Percentiles rank a stretch among this genome's conserved stretches.
phyloP scores from a whole-genome alignment of 1,139 yeast genomes.

The Pichia sp. region DNA sequence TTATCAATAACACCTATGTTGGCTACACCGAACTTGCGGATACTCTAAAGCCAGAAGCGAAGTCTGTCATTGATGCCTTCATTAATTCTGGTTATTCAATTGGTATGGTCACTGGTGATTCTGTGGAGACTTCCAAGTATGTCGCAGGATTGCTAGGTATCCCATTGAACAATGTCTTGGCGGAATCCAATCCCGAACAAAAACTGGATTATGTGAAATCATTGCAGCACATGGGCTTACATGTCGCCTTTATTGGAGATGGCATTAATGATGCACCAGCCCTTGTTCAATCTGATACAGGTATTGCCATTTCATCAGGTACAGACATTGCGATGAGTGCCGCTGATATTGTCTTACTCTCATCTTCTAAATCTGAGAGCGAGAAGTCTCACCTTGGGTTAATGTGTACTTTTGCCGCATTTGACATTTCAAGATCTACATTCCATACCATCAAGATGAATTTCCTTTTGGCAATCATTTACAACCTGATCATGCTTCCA shows the following conservation, averaged over 20 bases:
- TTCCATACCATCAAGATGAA: slow-evolving; percentile 72
- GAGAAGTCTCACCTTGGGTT: slow-evolving; percentile 26
- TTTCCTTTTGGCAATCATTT: slow-evolving; percentile 78
- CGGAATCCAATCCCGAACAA: slow-evolving; percentile 71
- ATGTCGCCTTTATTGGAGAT: slow-evolving; percentile 88
- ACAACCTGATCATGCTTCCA: slow-evolving; percentile 85
- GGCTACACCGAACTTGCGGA: slow-evolving; percentile 70
- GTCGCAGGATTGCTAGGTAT: slow-evolving; percentile 69
- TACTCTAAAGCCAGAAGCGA: slow-evolving; percentile 60
- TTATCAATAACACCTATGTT: slow-evolving; percentile 47
- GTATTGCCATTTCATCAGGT: slow-evolving; percentile 87
- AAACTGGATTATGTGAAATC: slow-evolving; percentile 62
- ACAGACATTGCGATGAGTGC: slow-evolving; percentile 96
- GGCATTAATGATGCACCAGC: slow-evolving; percentile 91
- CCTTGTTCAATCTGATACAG: slow-evolving; percentile 77
- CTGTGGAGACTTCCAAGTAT: slow-evolving; percentile 50
- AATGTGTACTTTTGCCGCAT: slow-evolving; percentile 61
- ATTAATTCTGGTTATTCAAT: slow-evolving; percentile 50
- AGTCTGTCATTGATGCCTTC: slow-evolving; percentile 51
- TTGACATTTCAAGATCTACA: slow-evolving; percentile 65
- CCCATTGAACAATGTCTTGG: slow-evolving; percentile 54
- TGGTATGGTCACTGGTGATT: slow-evolving; percentile 94
- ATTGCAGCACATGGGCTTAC: slow-evolving; percentile 36
- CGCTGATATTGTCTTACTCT: slow-evolving; percentile 80
- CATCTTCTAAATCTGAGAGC: slow-evolving; percentile 11